A percentile compares a stretch with the other conserved stretches of the same genome.
These are phyloP conservation scores for Mycena olivaceomarginata DNA, from an alignment of 768 basidiomycete genomes.

Conservation along the genomic window DNA sequence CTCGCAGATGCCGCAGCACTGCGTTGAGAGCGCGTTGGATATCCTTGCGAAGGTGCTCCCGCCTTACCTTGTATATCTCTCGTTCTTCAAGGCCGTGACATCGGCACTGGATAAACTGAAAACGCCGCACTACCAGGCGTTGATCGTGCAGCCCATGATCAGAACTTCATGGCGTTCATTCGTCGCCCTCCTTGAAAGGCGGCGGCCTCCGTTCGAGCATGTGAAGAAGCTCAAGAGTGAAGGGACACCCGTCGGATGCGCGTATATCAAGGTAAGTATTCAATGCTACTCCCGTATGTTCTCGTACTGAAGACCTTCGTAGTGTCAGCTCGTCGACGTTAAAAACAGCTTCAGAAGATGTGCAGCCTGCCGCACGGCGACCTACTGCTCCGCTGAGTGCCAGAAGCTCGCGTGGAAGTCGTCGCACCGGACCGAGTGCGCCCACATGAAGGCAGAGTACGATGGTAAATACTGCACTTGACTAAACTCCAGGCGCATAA, in stretches of 20 bases:
- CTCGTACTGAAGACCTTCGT: background rate
- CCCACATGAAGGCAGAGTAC: constrained; percentile 56
- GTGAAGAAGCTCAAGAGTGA: constrained; percentile 42
- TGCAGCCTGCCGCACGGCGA: constrained; percentile 52
- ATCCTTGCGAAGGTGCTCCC: constrained; percentile 54
- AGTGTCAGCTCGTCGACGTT: constrained; percentile 58
- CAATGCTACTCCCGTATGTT: background rate
- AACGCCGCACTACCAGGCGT: constrained; percentile 42
- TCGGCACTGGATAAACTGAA: constrained; percentile 48
- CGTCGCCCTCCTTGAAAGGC: constrained; percentile 30
- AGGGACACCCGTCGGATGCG: constrained; percentile 54
- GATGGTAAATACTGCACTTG: constrained; percentile 47
- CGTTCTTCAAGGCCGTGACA: constrained; percentile 55
- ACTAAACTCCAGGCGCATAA: background rate
- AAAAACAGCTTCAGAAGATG: constrained; percentile 58
- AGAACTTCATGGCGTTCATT: constrained; percentile 48
- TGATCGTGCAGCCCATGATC: constrained; percentile 47
- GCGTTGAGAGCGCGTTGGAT: constrained; percentile 49
- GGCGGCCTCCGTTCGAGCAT: background rate
- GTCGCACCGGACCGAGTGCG: constrained; percentile 56
- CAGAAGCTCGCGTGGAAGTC: constrained; percentile 59
- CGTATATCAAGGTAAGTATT: constrained; percentile 54
- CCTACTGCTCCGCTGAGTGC: constrained; percentile 63
- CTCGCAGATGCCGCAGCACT: constrained; percentile 48
- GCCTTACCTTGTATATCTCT: constrained; percentile 60